Evolutionary conservation across 805 yeast genomes (phyloP).

Genomic region (Candida anglica): DNA sequence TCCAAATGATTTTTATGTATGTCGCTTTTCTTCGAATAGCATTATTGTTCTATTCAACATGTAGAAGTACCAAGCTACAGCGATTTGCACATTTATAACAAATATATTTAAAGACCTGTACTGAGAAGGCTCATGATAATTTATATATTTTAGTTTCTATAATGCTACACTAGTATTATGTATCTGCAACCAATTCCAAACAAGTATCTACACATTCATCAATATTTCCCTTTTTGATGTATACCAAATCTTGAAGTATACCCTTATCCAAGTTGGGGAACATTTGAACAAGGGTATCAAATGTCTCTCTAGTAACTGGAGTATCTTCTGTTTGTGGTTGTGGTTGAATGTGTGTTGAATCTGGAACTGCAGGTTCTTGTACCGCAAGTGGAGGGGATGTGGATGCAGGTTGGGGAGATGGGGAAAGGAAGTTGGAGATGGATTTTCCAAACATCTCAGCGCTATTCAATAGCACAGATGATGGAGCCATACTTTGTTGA

Average conservation of each 20-base stretch:
- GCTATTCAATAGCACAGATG: constrained; percentile 36
- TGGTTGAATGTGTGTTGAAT: constrained; percentile 1
- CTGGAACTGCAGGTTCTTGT: neutral
- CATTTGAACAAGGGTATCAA: constrained; percentile 55
- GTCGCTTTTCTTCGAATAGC: no score
- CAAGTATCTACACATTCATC: constrained; percentile 73
- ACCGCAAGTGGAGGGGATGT: constrained; percentile 1
- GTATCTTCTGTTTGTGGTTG: constrained; percentile 21
- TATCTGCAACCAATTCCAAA: constrained; percentile 24
- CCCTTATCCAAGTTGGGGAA: constrained; percentile 72
- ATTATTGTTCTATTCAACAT: no score
- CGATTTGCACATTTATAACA: no score
- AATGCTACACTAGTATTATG: no score
- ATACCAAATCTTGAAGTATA: constrained; percentile 65
- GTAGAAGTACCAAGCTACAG: no score
- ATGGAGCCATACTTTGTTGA: constrained; percentile 32
- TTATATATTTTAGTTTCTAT: no score
- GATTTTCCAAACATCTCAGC: constrained; percentile 52
- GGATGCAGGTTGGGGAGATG: constrained; percentile 27
- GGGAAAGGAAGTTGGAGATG: constrained; percentile 37
- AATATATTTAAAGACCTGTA: no score
- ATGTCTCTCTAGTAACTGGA: constrained; percentile 19
- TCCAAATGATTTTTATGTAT: no score
- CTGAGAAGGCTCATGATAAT: no score
- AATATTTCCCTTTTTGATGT: constrained; percentile 59